These are phyloP conservation scores for Tylopilus vinaceipallidus DNA, from an alignment of 768 basidiomycete genomes.

Conservation along the genomic window DNA sequence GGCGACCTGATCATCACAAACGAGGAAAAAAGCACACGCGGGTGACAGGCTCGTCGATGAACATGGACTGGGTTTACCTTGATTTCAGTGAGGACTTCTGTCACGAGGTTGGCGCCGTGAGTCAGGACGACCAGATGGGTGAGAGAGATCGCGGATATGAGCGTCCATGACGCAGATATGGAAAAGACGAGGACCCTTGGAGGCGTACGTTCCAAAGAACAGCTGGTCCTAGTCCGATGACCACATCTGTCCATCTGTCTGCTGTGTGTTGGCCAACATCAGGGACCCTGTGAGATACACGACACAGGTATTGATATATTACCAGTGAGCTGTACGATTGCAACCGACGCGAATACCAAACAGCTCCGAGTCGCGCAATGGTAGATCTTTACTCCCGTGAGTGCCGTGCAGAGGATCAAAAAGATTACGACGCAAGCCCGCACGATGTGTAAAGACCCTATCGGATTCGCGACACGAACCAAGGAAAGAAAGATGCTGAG, in stretches of 20 bases:
- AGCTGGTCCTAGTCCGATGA: not conserved
- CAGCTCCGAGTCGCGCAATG: not conserved
- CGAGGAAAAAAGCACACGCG: too few species aligned
- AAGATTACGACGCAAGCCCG: not conserved
- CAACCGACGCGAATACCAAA: not conserved
- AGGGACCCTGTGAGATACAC: not conserved
- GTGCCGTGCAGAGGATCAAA: not conserved
- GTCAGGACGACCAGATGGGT: constrained; percentile 2
- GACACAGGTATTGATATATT: not conserved
- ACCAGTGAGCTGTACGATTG: constrained; percentile 8
- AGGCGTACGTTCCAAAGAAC: constrained; percentile 6
- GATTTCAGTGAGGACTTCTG: not conserved
- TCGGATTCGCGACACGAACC: constrained; percentile 9
- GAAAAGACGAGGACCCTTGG: constrained; percentile 2
- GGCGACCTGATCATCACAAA: constrained; percentile 3
- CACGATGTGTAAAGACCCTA: not conserved
- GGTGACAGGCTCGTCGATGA: too few species aligned
- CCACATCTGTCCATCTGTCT: not conserved
- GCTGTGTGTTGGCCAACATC: not conserved
- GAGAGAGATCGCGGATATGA: constrained; percentile 7
- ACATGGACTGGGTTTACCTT: not conserved
- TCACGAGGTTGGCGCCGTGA: not conserved
- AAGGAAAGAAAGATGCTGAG: constrained; percentile 10
- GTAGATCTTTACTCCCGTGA: constrained; percentile 1
- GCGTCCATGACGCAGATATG: constrained; percentile 4